Evolutionary conservation across 805 yeast species (phyloP), one percentile per base, ranked within the genome.

Genomic region (Pichia thaimueangensis): DNA sequence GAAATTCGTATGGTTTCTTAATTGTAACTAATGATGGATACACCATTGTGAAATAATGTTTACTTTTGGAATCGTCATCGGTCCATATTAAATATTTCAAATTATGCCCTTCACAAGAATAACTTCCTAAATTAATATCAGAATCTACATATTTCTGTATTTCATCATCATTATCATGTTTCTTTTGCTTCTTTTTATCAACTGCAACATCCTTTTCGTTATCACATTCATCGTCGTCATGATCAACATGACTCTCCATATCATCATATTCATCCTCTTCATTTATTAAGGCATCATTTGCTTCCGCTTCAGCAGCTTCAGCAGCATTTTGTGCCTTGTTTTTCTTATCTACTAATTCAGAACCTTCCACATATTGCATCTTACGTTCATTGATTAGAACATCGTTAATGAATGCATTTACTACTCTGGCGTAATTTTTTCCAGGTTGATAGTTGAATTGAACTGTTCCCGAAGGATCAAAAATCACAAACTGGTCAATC

Each of bases 381-480:
- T 55, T 54, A 33, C 63, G 53, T 42, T 67, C 69, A 5, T 69
- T 60, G 43, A 79, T 69, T 49, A 77, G 65, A 20, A 68, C 68
- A 30, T 68, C 69, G n/a, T 71, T 60, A 35, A 79, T 67, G 31
- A 79, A 65, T 8, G 70, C 56, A 50, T 76, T 76, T 39, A 74
- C 57, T 1, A 73, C 62, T 2, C 62, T 35, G 13, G 76, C 59
- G 15, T 72, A 45, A 29, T 63, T 47, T 59, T 63, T 52, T 51
- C 54, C 65, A 3, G 67, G 61, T 24, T 69, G 65, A 43, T 69
- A 58, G 51, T 68, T 67, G 70, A 71, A 77, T 13, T 70, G 60
- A 20, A 78, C 78, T 10, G 69, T 55, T 1, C 85, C 85, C 9
- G 75, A 69, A 1, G 70, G 68, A 4, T 72, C 64, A 56, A 77